Evolutionary conservation across 768 basidiomycete genomes (phyloP), one percentile per base, ranked within the genome.

Genomic region (Antrodiella citrinella): DNA sequence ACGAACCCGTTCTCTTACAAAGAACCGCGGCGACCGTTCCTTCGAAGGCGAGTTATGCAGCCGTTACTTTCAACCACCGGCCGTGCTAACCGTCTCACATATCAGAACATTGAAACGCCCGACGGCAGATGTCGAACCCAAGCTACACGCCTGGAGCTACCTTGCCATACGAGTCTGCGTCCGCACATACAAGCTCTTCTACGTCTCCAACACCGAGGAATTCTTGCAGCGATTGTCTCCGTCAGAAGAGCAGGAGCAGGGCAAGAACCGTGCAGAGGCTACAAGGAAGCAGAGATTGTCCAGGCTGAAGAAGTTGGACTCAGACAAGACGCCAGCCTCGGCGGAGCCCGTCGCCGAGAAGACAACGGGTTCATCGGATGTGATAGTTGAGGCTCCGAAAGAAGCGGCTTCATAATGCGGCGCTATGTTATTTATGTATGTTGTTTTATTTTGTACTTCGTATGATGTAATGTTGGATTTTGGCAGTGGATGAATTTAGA

Each of bases 101-200:
- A 56, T n/a, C 35, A 56, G 54, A 26, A 51, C 51, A 18, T 35
- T 45, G 19, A 41, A 21, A 20, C 19, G 13, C 5, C 20, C 44
- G 7, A 13, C 26, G 13, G 48, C 43, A 12, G 58, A 69, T 10
- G 66, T 26, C 18, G 44, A 42, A 12, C 26, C 48, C 49, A 50
- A 54, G 4, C 35, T 67, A 15, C 67, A 56, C 61, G 3, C 66
- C 65, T 46, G 62, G 10, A 83, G 84, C 25, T 76, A 76, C 2
- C 73, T 94, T 15, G 87, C 91, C 65, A 87, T 90, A 62, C 85
- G 85, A 54, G 78, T 96, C 50, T 95, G 93, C 65, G 75, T 91
- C 26, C 75, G 82, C 51, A 88, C 84, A 7, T 91, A 91, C 64
- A 75, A 84, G 26, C 66, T 91, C 12, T 92, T 93, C 71, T 91